These are phyloP conservation scores for Lotmaria passim DNA, from an alignment of 208 protist species.

Conservation along the genomic window DNA sequence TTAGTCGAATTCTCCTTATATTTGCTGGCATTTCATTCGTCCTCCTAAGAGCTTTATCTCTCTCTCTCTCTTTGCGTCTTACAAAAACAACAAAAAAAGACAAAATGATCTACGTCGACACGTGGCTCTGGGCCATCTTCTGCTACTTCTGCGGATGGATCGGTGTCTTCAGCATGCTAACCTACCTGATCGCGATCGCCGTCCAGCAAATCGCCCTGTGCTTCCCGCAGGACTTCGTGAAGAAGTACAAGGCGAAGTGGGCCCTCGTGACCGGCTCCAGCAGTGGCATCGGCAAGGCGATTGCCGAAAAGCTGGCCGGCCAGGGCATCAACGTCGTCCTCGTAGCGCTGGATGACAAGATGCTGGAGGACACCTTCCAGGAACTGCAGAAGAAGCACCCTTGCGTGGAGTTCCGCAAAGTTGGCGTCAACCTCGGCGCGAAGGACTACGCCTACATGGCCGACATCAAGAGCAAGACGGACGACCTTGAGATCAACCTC, in stretches of 20 bases:
- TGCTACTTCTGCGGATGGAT: conserved; percentile 69
- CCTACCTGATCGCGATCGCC: conserved; percentile 55
- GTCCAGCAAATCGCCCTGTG: conserved; percentile 66
- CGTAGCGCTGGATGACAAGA: conserved; percentile 87
- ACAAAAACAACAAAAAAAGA: conserved; percentile 24
- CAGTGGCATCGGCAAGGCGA: conserved; percentile 95
- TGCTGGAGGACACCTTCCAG: conserved; percentile 76
- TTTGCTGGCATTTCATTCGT: conserved; percentile 21
- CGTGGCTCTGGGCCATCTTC: conserved; percentile 59
- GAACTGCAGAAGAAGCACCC: conserved; percentile 82
- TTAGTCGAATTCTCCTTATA: conserved; percentile 10
- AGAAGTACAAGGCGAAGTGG: conserved; percentile 85
- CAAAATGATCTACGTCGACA: conserved; percentile 76
- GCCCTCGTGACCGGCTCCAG: conserved; percentile 94
- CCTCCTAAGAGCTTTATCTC: conserved; percentile 2
- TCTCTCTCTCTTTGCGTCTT: neutral
- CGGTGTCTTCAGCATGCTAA: conserved; percentile 79
- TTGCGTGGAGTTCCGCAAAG: conserved; percentile 78
- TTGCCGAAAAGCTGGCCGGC: conserved; percentile 92
- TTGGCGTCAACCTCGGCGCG: conserved; percentile 88
- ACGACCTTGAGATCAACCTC: conserved; percentile 73
- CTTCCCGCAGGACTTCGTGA: conserved; percentile 77
- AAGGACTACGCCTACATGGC: conserved; percentile 77
- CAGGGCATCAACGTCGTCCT: conserved; percentile 93
- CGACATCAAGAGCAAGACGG: conserved; percentile 68